phyloP scores from a whole-genome alignment of 208 protist species.

The Leishmania major region DNA sequence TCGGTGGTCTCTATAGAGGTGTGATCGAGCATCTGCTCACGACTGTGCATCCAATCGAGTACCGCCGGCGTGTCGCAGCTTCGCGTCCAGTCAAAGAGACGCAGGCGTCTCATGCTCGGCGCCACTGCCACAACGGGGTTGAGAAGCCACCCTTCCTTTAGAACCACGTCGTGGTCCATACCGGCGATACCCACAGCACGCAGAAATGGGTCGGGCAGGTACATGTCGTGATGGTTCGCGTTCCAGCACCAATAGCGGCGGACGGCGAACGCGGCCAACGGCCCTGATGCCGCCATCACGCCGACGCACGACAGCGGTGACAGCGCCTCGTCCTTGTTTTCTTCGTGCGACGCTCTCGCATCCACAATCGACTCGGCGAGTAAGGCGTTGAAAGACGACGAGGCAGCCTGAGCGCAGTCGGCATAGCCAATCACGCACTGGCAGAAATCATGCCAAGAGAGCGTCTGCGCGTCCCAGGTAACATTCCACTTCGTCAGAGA shows the following conservation, averaged over 20 bases:
- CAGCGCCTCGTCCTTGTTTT: neutral
- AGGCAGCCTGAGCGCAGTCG: conserved; percentile 38
- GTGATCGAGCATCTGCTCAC: neutral
- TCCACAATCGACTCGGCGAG: conserved; percentile 16
- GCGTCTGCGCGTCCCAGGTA: conserved; percentile 47
- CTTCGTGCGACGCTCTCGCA: neutral
- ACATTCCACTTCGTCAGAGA: conserved; percentile 24
- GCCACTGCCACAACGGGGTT: conserved; percentile 12
- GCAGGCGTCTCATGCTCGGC: neutral
- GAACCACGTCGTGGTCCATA: conserved; percentile 3
- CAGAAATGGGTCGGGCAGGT: conserved; percentile 28
- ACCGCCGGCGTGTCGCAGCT: conserved; percentile 19
- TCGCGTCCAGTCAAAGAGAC: conserved; percentile 34
- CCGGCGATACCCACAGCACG: conserved; percentile 21
- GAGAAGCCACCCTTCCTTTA: conserved; percentile 11
- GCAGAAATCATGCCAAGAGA: conserved; percentile 57
- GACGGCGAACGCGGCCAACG: conserved; percentile 27
- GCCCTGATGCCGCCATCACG: conserved; percentile 26
- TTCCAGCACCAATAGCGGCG: conserved; percentile 34
- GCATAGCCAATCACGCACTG: conserved; percentile 57
- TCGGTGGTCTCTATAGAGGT: neutral
- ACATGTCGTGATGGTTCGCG: conserved; percentile 23
- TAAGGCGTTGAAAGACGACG: conserved; percentile 44
- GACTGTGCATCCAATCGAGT: conserved; percentile 12
- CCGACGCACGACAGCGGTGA: conserved; percentile 23